A percentile compares a stretch with the other conserved stretches of the same genome.
Evolutionary conservation across 2,329 filamentous ascomycete species (phyloP).

Genomic region (Penicillium griseofulvum): DNA sequence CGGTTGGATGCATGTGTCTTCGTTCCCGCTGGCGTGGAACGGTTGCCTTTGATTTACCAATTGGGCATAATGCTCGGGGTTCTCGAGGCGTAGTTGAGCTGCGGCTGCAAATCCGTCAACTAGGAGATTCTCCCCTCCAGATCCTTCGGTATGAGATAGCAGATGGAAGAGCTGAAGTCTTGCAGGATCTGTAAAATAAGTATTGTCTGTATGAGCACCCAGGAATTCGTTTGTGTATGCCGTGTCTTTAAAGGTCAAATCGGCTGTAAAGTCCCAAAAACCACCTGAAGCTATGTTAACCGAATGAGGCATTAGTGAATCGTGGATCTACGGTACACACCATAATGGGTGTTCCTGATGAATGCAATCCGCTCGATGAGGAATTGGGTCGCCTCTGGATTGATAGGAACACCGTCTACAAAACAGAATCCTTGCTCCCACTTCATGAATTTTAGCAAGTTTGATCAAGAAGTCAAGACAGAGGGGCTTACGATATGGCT

Average conservation of each 20-base stretch:
- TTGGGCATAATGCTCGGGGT: slow-evolving; percentile 55
- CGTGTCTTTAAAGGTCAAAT: slow-evolving; percentile 82
- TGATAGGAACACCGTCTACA: slow-evolving; percentile 66
- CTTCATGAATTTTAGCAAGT: slow-evolving; percentile 43
- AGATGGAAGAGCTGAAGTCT: slow-evolving; percentile 92
- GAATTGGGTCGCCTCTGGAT: slow-evolving; percentile 68
- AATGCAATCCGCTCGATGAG: slow-evolving; percentile 79
- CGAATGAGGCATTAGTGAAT: background rate
- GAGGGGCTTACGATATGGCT: slow-evolving; percentile 52
- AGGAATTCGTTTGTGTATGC: slow-evolving; percentile 86
- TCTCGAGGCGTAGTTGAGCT: slow-evolving; percentile 53
- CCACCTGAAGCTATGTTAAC: slow-evolving; percentile 44
- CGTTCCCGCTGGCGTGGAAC: slow-evolving; percentile 83
- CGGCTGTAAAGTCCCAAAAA: slow-evolving; percentile 84
- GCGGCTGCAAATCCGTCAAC: slow-evolving; percentile 84
- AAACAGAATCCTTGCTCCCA: slow-evolving; percentile 72
- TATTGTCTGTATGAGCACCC: slow-evolving; percentile 86
- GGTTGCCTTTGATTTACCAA: slow-evolving; percentile 61
- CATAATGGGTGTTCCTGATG: slow-evolving; percentile 89
- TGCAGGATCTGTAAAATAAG: slow-evolving; percentile 90
- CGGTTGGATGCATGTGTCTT: slow-evolving; percentile 76
- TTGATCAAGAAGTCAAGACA: background rate
- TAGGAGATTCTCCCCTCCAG: slow-evolving; percentile 74
- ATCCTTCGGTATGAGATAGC: slow-evolving; percentile 66
- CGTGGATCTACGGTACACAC: slow-evolving; percentile 41